Conservation (phyloP, 257 asterid genomes). For the Scutellaria barbata region DNA sequence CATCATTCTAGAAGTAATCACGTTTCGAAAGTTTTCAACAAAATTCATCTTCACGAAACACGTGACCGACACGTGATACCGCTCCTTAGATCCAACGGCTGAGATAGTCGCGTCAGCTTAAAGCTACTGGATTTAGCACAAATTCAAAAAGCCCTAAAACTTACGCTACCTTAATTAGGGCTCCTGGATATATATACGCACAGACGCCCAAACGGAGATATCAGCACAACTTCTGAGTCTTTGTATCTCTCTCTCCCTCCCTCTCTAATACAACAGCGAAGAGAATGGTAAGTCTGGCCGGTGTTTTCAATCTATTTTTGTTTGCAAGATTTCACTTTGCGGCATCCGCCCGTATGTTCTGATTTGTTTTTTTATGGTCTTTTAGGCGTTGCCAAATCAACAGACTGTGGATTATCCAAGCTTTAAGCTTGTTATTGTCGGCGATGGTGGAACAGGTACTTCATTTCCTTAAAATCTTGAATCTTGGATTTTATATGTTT, state of each 20-base stretch:
- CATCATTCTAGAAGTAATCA: constrained; percentile 28
- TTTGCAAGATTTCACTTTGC: not conserved
- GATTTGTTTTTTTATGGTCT: not conserved
- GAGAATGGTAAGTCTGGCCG: constrained; percentile 38
- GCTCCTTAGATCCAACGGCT: no score
- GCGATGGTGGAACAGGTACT: constrained; percentile 90
- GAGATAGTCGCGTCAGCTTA: no score
- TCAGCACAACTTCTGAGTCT: not conserved
- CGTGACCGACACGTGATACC: no score
- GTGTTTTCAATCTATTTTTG: not conserved
- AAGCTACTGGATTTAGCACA: constrained; percentile 13
- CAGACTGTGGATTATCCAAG: constrained; percentile 84
- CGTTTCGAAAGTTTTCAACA: not conserved
- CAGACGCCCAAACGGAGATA: not conserved
- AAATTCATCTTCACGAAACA: not conserved
- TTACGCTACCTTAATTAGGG: constrained; percentile 41
- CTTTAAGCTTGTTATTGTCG: constrained; percentile 88
- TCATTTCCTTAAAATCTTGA: not conserved
- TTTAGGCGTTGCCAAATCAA: constrained; percentile 77
- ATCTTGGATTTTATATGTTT: not conserved
- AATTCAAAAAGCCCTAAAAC: constrained; percentile 40
- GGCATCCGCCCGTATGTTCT: not conserved
- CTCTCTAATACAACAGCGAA: not conserved
- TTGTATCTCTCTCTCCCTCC: not conserved
- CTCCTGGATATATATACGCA: constrained; percentile 32